These are phyloP conservation scores for Epichloe scottii DNA, from an alignment of 2,329 filamentous ascomycete species.

Conservation along the genomic window DNA sequence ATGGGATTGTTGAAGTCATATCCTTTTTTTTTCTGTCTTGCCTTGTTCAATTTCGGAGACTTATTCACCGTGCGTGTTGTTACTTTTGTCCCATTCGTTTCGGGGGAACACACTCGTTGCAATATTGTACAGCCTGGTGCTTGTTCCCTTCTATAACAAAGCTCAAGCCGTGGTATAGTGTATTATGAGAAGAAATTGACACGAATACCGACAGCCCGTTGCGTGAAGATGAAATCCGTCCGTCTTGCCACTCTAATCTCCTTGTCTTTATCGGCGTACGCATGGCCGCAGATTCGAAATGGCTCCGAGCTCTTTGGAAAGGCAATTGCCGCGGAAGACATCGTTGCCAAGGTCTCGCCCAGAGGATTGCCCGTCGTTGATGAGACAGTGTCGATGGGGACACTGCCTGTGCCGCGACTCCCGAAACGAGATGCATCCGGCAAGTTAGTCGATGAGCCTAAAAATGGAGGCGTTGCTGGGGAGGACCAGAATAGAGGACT, in stretches of 20 bases:
- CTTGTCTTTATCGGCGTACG: constrained; percentile 4
- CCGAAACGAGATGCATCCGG: background rate
- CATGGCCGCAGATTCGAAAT: constrained; percentile 7
- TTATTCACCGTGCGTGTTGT: too few relatives aligned
- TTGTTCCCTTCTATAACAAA: background rate
- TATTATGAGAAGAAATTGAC: too few relatives aligned
- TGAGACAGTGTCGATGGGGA: background rate
- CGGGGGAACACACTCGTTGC: too few relatives aligned
- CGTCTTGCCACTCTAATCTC: constrained; percentile 2
- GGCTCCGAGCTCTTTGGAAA: constrained; percentile 4
- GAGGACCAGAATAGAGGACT: background rate
- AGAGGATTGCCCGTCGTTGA: constrained; percentile 1
- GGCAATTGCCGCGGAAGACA: background rate
- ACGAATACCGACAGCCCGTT: too few relatives aligned
- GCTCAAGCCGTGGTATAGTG: background rate
- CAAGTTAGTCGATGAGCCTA: background rate
- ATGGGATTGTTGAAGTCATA: background rate
- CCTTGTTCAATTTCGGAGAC: background rate
- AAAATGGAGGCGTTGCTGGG: background rate
- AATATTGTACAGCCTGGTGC: background rate
- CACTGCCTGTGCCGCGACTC: constrained; percentile 6
- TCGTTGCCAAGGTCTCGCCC: background rate
- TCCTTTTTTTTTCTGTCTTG: background rate
- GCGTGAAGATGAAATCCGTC: background rate
- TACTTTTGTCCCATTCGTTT: too few relatives aligned